Base-by-base conservation (phyloP, 2,329 filamentous ascomycete species). In the Xylaria sp. region DNA sequence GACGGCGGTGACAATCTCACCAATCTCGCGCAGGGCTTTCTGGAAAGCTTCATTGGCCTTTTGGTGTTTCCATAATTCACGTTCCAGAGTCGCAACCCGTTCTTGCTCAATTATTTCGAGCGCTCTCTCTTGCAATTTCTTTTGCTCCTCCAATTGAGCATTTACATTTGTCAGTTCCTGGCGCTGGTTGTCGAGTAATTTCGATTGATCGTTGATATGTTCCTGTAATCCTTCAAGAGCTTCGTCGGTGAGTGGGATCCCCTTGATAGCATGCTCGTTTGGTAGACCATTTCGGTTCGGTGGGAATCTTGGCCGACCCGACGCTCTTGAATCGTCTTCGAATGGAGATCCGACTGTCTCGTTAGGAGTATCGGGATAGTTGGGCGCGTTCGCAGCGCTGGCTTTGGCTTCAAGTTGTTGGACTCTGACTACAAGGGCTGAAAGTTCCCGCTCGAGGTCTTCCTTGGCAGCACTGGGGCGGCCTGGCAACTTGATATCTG, bases 31-130 rank as follows among this genome's bases (percentile, higher is more conserved):
- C 40, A 99, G 84, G 11, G 96, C 96, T 81, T 98, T 98, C 79
- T 98, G 94, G 87, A 98, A 99, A 75, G 96, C 97, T 81, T 97
- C 90, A 81, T 99, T 99, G 78, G 97, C 96, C 82, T 97, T 96
- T 79, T 97, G 94, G 78, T 97, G 94, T 82, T 98, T 98, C 85
- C 92, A 94, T 68, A 99, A 86, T 81, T 99, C 96, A 67, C 95
- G 89, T 83, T 98, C 95, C 48, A 98, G 86, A 42, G 93, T 90
- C 63, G 93, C 91, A 72, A 98, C 95, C 74, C 96, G 94, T 80
- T 94, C 90, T 72, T 92, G 89, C 80, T 97, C 94, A 62, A 97
- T 91, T 70, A 92, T 88, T 74, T 92, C 91, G 65, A 97, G 89
- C 38, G 93, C 92, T 77, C 90, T 89, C 80, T 94, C 92, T 78